Conservation (phyloP, 2,329 filamentous ascomycete species). For the Claviceps sorghi region DNA sequence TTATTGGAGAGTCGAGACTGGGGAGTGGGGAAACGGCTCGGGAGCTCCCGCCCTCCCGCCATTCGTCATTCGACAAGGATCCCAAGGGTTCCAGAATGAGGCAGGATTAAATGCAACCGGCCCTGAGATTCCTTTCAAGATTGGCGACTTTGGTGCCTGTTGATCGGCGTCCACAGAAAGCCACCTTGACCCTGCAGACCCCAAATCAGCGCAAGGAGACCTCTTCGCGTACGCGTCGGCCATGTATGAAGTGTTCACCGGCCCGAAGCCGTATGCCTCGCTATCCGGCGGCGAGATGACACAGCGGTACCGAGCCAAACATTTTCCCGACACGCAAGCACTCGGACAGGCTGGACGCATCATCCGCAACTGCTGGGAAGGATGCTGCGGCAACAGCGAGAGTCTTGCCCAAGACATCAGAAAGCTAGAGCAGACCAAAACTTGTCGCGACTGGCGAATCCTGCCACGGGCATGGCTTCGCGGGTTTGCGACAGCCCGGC, state of each 20-base stretch:
- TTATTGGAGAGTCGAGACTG: no score
- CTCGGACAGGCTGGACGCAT: conserved; percentile 1
- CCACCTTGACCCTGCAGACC: conserved; percentile 1
- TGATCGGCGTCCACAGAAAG: conserved; percentile 2
- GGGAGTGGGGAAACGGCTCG: no score
- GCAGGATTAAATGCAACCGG: no score
- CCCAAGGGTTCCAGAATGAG: no score
- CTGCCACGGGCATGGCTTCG: background rate
- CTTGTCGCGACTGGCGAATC: background rate
- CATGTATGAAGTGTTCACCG: conserved; percentile 2
- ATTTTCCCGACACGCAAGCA: conserved; percentile 1
- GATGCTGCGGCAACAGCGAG: background rate
- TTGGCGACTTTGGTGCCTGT: conserved; percentile 5
- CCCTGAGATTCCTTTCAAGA: no score
- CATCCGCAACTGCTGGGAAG: conserved; percentile 4
- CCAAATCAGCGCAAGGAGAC: conserved; percentile 1
- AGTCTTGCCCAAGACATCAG: background rate
- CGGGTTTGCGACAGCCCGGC: background rate
- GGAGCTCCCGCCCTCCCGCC: no score
- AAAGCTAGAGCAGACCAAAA: background rate
- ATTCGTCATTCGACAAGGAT: no score
- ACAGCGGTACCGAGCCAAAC: background rate
- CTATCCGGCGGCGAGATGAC: background rate
- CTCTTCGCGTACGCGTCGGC: conserved; percentile 3
- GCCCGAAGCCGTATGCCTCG: conserved; percentile 1